These are phyloP conservation scores for Jasminum sambac DNA, from an alignment of 257 asterid species.

Conservation along the genomic window DNA sequence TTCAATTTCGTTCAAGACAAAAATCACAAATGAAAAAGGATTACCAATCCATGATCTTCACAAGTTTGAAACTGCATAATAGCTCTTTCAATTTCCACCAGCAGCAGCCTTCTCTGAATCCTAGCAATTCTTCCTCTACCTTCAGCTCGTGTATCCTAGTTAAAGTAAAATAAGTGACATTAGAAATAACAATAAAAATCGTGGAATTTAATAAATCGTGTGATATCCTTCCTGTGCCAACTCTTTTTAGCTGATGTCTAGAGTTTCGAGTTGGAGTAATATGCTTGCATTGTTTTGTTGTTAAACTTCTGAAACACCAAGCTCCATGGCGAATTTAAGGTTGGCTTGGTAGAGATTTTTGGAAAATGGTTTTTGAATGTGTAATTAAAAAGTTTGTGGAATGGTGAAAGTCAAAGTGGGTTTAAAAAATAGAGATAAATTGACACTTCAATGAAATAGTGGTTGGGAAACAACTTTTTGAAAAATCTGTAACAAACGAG, in stretches of 20 bases:
- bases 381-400: too few species aligned
- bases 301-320: not conserved
- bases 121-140: slow-evolving; percentile 98
- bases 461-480: too few species aligned
- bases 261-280: not conserved
- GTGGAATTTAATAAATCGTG: slow-evolving; percentile 10
- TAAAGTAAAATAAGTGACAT: slow-evolving; percentile 26
- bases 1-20: not conserved
- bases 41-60: slow-evolving; percentile 77
- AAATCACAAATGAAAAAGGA: not conserved
- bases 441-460: too few species aligned
- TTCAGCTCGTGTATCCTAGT: slow-evolving; percentile 92
- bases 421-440: too few species aligned
- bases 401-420: too few species aligned
- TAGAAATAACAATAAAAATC: slow-evolving; percentile 1
- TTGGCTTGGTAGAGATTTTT: too few species aligned
- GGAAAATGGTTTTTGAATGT: too few species aligned
- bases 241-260: not conserved
- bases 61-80: slow-evolving; percentile 63
- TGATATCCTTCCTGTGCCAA: slow-evolving; percentile 14
- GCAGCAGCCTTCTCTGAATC: slow-evolving; percentile 77
- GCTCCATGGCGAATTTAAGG: not conserved
- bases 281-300: not conserved
- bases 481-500: too few species aligned
- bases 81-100: slow-evolving; percentile 84